Percentiles rank a stretch among this genome's conserved stretches.
Evolutionary conservation across 2,329 filamentous ascomycete genomes (phyloP).

Genomic region (Ramularia endophylla): DNA sequence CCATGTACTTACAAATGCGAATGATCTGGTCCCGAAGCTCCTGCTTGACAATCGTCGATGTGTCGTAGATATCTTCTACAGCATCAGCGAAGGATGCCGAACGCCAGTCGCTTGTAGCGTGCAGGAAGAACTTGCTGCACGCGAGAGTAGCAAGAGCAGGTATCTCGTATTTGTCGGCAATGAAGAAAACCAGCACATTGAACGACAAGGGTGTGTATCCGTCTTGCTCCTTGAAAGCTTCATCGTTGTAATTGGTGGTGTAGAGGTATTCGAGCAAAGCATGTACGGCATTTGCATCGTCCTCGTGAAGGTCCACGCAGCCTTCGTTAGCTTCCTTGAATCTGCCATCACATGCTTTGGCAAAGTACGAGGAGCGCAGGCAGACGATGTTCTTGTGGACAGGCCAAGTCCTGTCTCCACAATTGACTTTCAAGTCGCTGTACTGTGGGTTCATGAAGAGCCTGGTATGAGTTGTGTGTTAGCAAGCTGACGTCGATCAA

Average conservation of each 20-base stretch:
- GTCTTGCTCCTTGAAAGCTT: too few relatives aligned
- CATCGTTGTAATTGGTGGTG: slow-evolving; percentile 6
- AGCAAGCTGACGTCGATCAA: too few relatives aligned
- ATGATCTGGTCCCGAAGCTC: background rate
- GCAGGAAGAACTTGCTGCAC: background rate
- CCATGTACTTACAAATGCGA: too few relatives aligned
- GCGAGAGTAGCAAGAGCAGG: background rate
- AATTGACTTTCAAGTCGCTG: slow-evolving; percentile 21
- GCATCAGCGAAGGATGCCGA: slow-evolving; percentile 3
- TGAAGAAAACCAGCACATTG: slow-evolving; percentile 1
- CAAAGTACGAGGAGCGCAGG: slow-evolving; percentile 20
- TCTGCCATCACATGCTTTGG: slow-evolving; percentile 13
- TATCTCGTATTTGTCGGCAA: slow-evolving; percentile 8
- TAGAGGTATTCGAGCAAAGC: slow-evolving; percentile 9
- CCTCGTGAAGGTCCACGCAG: slow-evolving; percentile 1
- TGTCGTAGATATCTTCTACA: slow-evolving; percentile 4
- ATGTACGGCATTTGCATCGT: slow-evolving; percentile 6
- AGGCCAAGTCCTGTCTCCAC: slow-evolving; percentile 14
- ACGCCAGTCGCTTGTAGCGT: background rate
- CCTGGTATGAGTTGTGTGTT: too few relatives aligned
- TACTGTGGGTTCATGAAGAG: slow-evolving; percentile 4
- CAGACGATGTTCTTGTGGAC: slow-evolving; percentile 24
- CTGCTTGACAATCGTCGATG: background rate
- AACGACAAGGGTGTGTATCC: background rate
- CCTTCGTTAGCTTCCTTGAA: slow-evolving; percentile 12